Conservation (phyloP, 2,329 filamentous ascomycete genomes). For the Coniella vitis region DNA sequence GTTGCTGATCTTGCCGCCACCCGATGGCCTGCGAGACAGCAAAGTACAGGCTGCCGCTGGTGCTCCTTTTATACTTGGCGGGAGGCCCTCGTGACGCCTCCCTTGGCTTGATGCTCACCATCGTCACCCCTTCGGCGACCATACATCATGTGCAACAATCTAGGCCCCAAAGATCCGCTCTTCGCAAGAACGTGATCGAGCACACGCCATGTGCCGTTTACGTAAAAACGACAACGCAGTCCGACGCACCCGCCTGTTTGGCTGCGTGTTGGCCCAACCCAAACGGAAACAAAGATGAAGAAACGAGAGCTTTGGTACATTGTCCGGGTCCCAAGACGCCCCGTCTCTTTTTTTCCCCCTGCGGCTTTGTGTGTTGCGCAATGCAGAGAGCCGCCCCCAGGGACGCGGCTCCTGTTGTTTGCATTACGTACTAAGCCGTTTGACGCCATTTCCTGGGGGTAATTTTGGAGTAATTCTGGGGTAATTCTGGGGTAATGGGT, state of each 20-base stretch:
- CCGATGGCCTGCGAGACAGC: too few species aligned
- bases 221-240: conserved; percentile 11
- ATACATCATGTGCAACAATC: not conserved
- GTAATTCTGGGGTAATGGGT: conserved; percentile 13
- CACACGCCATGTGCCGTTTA: conserved; percentile 4
- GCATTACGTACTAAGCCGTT: conserved; percentile 15
- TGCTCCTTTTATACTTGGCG: not conserved
- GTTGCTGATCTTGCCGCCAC: too few species aligned
- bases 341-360: not conserved
- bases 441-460: conserved; percentile 11
- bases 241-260: not conserved
- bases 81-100: not conserved
- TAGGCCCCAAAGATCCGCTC: not conserved
- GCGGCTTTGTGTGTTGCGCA: conserved; percentile 2
- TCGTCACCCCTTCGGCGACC: not conserved
- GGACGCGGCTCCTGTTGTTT: not conserved
- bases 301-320: not conserved
- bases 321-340: too few species aligned
- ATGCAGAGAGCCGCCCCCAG: not conserved
- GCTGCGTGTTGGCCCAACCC: not conserved
- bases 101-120: not conserved
- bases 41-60: too few species aligned
- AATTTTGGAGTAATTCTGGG: conserved; percentile 16
- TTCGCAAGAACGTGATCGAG: conserved; percentile 7
- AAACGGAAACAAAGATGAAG: too few species aligned